Evolutionary conservation across 441 rosid species (phyloP), one percentile per base, ranked within the genome.

Genomic region (Bruguiera hainesii): DNA sequence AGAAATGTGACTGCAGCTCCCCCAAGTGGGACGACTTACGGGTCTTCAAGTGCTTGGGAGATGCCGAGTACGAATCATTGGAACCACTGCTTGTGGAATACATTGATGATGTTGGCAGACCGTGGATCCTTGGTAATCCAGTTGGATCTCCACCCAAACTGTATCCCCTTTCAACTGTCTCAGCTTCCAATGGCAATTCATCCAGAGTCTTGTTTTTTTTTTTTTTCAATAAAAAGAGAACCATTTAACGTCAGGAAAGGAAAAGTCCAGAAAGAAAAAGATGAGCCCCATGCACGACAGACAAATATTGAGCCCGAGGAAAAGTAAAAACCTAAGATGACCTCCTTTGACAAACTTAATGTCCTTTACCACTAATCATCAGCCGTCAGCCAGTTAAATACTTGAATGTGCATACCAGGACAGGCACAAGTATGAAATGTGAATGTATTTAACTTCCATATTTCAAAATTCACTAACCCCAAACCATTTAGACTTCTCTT

Each of bases 101-200:
- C 75, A 79, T 73, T 11, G 92, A 81, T 33, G 98, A 84, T 50
- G 87, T 78, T 6, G 93, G 87, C 66, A 89, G 65, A 56, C 96
- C 97, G 37, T 82, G 94, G 73, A 83, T 81, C 86, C 80, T 93
- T 19, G 97, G 91, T 73, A 86, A 75, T 7, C 96, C 94, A 2
- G 90, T 87, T 56, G 93, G 64, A 76, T 95, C 97, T 6, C 83
- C 61, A 50, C 88, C 89, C 74, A 78, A 39, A 73, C 77, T 79
- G 80, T 84, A 87, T 65, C 97, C 99, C 76, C 87, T 89, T 84
- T 95, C 96, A 9, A 89, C 89, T 23, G 97, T 66, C 71, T 93
- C 97, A 67, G 97, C 96, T 81, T 93, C 99, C 80, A 93, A 64
- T 11, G 99, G 99, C 78, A 96, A 79, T 78, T 96, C 97, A 64